phyloP scores from a whole-genome alignment of 768 basidiomycete genomes.

The Gloeostereum incarnatum region DNA sequence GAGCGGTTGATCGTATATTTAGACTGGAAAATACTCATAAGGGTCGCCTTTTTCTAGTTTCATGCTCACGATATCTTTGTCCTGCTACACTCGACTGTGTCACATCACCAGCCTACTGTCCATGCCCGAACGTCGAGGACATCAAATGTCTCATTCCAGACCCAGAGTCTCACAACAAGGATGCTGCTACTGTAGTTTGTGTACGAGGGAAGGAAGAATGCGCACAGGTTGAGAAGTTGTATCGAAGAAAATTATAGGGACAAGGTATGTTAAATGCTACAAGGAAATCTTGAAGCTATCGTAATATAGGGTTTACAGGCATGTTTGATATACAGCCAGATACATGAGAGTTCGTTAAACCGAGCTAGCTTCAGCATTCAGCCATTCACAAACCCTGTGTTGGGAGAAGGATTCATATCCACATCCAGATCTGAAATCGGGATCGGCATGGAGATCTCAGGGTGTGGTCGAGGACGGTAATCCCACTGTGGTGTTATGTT shows the following conservation, averaged over 20 bases:
- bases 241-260: too few relatives aligned
- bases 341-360: background rate
- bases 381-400: too few relatives aligned
- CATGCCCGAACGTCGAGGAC: conserved; percentile 71
- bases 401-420: too few relatives aligned
- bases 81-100: conserved; percentile 70
- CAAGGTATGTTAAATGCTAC: too few relatives aligned
- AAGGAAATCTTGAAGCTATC: too few relatives aligned
- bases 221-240: conserved; percentile 44
- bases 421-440: too few relatives aligned
- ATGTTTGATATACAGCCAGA: background rate
- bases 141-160: conserved; percentile 73
- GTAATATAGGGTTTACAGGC: too few relatives aligned
- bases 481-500: background rate
- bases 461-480: too few relatives aligned
- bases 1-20: conserved; percentile 11
- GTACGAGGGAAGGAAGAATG: conserved; percentile 61
- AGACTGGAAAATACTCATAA: background rate
- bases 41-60: conserved; percentile 31
- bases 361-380: background rate
- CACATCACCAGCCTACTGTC: conserved; percentile 51
- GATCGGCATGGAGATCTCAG: too few relatives aligned
- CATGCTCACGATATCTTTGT: conserved; percentile 70
- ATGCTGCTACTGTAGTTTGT: conserved; percentile 58
- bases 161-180: conserved; percentile 28